These are phyloP conservation scores for Lasiosphaeria hispida DNA, from an alignment of 495 filamentous ascomycete species.

Conservation along the genomic window DNA sequence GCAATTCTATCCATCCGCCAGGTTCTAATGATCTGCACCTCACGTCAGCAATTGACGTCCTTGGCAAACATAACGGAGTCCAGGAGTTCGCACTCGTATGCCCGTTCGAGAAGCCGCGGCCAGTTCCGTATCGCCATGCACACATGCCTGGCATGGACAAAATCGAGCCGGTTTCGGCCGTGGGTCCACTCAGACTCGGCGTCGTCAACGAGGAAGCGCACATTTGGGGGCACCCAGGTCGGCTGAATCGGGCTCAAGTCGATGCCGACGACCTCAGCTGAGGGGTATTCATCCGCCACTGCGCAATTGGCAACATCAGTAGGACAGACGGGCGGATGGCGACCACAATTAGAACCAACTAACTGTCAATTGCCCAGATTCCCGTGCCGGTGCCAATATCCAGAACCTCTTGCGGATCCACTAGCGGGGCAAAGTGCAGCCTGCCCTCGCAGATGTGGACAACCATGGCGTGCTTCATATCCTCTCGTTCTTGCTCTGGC, in stretches of 20 bases:
- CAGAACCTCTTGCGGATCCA: conserved; percentile 48
- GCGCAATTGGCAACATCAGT: not conserved
- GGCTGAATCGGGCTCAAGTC: conserved; percentile 63
- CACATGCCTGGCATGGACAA: conserved; percentile 50
- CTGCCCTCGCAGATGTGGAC: conserved; percentile 35
- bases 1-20: conserved; percentile 54
- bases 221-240: conserved; percentile 53
- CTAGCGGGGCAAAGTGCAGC: conserved; percentile 51
- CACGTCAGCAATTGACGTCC: not conserved
- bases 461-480: conserved; percentile 51
- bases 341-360: not conserved
- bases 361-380: conserved; percentile 59
- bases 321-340: too few species aligned
- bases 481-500: conserved; percentile 58
- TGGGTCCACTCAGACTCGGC: conserved; percentile 52
- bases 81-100: not conserved
- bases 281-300: conserved; percentile 22
- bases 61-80: not conserved
- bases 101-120: conserved; percentile 19
- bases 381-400: conserved; percentile 63
- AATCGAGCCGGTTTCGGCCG: conserved; percentile 50
- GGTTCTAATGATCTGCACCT: conserved; percentile 24
- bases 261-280: conserved; percentile 45
- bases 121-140: conserved; percentile 52
- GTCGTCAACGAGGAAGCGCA: conserved; percentile 59